Conservation (phyloP, 2,329 filamentous ascomycete species). For the Aureobasidium uvarum region DNA sequence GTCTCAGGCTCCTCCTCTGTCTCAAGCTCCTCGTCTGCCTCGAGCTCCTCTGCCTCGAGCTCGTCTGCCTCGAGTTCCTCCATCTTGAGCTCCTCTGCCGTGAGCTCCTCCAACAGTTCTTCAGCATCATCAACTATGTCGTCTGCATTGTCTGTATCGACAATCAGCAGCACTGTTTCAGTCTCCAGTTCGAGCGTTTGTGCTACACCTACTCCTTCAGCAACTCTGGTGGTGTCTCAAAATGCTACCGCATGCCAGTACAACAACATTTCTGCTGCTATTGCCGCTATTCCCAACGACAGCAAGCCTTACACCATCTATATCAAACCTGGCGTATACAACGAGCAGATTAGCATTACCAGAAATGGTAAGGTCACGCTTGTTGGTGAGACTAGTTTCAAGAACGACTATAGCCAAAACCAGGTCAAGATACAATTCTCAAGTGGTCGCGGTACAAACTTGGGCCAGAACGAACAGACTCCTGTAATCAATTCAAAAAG, state of each 20-base stretch:
- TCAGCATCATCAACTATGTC: conserved; percentile 26
- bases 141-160: conserved; percentile 28
- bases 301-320: conserved; percentile 44
- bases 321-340: conserved; percentile 45
- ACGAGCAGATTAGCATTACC: conserved; percentile 45
- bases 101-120: background rate
- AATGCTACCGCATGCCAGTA: conserved; percentile 41
- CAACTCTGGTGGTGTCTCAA: conserved; percentile 39
- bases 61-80: background rate
- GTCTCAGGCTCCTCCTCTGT: background rate
- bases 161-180: conserved; percentile 27
- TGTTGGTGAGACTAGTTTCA: conserved; percentile 38
- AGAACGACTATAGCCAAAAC: conserved; percentile 43
- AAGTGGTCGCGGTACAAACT: conserved; percentile 44
- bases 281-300: conserved; percentile 47
- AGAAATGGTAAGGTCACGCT: conserved; percentile 44
- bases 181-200: conserved; percentile 28
- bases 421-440: conserved; percentile 42
- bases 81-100: background rate
- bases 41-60: conserved; percentile 27
- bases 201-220: conserved; percentile 34
- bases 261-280: conserved; percentile 45
- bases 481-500: conserved; percentile 50
- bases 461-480: conserved; percentile 45
- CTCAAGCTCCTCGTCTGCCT: conserved; percentile 27